phyloP scores from a whole-genome alignment of 768 basidiomycete species.

The Boletus coccyginus region DNA sequence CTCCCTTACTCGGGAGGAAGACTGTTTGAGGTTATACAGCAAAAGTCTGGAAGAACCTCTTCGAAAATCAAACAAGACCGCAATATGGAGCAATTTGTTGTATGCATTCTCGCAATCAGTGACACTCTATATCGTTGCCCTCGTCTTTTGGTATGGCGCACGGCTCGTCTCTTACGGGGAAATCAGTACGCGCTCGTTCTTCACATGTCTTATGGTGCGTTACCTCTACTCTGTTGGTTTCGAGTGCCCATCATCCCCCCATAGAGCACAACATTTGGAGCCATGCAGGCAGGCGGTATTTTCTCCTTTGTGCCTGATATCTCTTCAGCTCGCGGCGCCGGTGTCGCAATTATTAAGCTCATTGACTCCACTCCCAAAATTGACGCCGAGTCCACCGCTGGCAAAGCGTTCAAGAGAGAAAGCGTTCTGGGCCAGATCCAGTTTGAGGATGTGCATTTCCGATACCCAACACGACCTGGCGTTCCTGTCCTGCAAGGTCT shows the following conservation, averaged over 20 bases:
- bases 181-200: conserved; percentile 65
- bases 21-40: conserved; percentile 66
- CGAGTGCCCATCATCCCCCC: neutral
- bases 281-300: conserved; percentile 85
- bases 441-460: conserved; percentile 82
- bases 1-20: conserved; percentile 80
- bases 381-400: conserved; percentile 72
- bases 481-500: conserved; percentile 82
- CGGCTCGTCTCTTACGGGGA: conserved; percentile 54
- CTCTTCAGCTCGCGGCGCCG: conserved; percentile 79
- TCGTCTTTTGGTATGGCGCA: conserved; percentile 80
- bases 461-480: conserved; percentile 84
- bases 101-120: conserved; percentile 75
- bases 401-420: conserved; percentile 47
- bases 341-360: conserved; percentile 68
- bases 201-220: conserved; percentile 77
- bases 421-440: conserved; percentile 62
- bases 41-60: conserved; percentile 72
- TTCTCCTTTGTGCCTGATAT: conserved; percentile 87
- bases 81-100: conserved; percentile 60
- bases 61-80: conserved; percentile 57
- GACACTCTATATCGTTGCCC: conserved; percentile 77
- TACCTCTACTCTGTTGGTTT: neutral
- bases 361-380: conserved; percentile 75
- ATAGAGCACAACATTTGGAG: conserved; percentile 70